Conservation (phyloP, 495 filamentous ascomycete species). For the Halenospora varia region DNA sequence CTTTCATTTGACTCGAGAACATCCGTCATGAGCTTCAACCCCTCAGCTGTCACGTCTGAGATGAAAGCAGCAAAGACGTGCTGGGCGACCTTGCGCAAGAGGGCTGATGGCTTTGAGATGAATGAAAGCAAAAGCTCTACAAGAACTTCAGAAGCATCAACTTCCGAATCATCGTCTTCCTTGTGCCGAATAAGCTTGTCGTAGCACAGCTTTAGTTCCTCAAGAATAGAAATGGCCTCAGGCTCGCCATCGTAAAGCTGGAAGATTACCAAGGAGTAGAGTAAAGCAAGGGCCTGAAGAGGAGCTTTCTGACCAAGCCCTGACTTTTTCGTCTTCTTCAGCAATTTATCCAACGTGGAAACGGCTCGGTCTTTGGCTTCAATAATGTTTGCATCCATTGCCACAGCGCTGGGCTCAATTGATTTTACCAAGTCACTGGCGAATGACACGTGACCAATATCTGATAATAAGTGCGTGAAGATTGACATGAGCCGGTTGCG, state of each 20-base stretch:
- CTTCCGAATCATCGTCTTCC: constrained; percentile 42
- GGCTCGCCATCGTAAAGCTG: constrained; percentile 87
- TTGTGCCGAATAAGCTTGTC: constrained; percentile 53
- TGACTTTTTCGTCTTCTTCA: constrained; percentile 51
- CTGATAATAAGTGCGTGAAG: constrained; percentile 65
- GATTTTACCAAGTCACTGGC: constrained; percentile 44
- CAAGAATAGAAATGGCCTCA: constrained; percentile 71
- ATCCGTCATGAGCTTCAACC: constrained; percentile 68
- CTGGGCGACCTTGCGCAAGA: constrained; percentile 81
- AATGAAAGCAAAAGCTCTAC: constrained; percentile 87
- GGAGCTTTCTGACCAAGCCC: constrained; percentile 34
- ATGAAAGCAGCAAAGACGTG: constrained; percentile 83
- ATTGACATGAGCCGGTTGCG: constrained; percentile 57
- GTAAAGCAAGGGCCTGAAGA: constrained; percentile 63
- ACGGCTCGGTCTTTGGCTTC: constrained; percentile 57
- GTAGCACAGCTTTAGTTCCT: constrained; percentile 70
- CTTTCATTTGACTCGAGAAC: constrained; percentile 77
- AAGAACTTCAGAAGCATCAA: constrained; percentile 66
- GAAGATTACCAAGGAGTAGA: constrained; percentile 81
- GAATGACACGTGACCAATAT: constrained; percentile 49
- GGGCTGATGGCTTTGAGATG: constrained; percentile 76
- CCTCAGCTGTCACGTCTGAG: constrained; percentile 61
- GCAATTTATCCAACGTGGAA: constrained; percentile 62
- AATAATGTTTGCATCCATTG: constrained; percentile 57
- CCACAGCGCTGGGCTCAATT: constrained; percentile 49